Base-by-base conservation (phyloP, 2,329 filamentous ascomycete genomes). In the Diaporthe vexans region DNA sequence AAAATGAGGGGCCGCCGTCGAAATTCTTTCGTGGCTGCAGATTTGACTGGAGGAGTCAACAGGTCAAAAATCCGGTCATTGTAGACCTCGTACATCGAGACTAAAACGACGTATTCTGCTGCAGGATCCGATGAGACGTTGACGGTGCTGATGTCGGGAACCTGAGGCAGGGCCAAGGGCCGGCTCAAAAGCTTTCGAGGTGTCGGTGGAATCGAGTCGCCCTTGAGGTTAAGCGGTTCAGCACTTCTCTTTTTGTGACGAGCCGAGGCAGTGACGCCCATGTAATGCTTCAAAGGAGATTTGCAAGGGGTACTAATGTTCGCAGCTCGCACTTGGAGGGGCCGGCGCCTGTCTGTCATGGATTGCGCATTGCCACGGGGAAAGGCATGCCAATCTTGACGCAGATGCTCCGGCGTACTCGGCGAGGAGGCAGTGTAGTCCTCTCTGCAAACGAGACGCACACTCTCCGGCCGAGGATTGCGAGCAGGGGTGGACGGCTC, bases 71-170 rank as follows among this genome's bases (percentile, higher is more conserved):
- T 98, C 48, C 95, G 92, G 84, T 99, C 96, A 81, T 99, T 99
- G 86, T 99, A 98, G 1, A 99, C 96, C 83, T 99, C 97, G 83
- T 98, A 98, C 95, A 99, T 99, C 71, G 95, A 98, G 29, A 99
- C 89, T 15, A 99, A 86, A 71, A 99, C 91, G 6, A 94, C 93
- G 79, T 98, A 98, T 78, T 98, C 94, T 72, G 93, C 91, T 26
- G 89, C 89, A 0, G 88, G 86, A 76, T 95, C 93, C 63, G 91
- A 86, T 0, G 91, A 88, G 0, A 97, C 87, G 6, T 88, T 85
- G 57, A 97, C 86, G 69, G 92, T 88, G 82, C 91, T 91, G 70
- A 98, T 91, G 76, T 95, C 92, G 11, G 96, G 96, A 8, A 88
- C 85, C 74, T 93, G 91, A 1, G 95, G 94, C 7, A 97, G 86